These are phyloP conservation scores for Nigrospora oryzae DNA, from an alignment of 2,329 filamentous ascomycete genomes.

Conservation along the genomic window DNA sequence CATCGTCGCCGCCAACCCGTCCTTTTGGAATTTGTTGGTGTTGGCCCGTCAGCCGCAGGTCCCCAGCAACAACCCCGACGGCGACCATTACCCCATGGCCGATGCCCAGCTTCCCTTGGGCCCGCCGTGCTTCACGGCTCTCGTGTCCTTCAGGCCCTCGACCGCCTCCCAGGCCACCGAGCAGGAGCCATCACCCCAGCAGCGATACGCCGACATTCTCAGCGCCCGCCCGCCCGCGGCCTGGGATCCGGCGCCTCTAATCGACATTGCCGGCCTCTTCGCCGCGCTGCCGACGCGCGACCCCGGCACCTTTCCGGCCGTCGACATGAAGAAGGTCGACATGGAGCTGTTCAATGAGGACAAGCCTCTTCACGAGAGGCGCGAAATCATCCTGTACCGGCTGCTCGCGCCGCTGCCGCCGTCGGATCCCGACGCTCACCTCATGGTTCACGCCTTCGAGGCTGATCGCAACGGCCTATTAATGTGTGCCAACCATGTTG, in stretches of 20 bases:
- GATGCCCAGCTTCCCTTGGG: slow-evolving; percentile 30
- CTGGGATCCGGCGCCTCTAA: slow-evolving; percentile 36
- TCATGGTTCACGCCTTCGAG: slow-evolving; percentile 40
- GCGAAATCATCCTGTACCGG: slow-evolving; percentile 42
- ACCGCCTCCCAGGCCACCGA: slow-evolving; percentile 24
- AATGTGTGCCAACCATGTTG: slow-evolving; percentile 40
- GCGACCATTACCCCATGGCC: slow-evolving; percentile 26
- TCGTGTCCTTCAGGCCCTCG: slow-evolving; percentile 42
- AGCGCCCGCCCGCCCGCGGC: slow-evolving; percentile 22
- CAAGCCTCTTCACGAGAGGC: slow-evolving; percentile 31
- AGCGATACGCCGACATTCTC: slow-evolving; percentile 33
- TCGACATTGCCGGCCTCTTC: slow-evolving; percentile 33
- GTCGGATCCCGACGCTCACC: slow-evolving; percentile 33
- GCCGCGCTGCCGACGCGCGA: slow-evolving; percentile 25
- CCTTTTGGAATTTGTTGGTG: slow-evolving; percentile 41
- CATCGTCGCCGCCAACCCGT: slow-evolving; percentile 32
- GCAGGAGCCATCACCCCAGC: slow-evolving; percentile 32
- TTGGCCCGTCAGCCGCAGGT: slow-evolving; percentile 36
- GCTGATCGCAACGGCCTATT: slow-evolving; percentile 46
- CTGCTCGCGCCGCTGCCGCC: slow-evolving; percentile 32
- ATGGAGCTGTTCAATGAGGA: slow-evolving; percentile 35
- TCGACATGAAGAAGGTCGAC: slow-evolving; percentile 48
- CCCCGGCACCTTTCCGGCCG: slow-evolving; percentile 36
- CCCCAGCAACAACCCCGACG: slow-evolving; percentile 23
- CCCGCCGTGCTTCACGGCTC: slow-evolving; percentile 38